Conservation (phyloP, 1,139 yeast genomes). For the Candida sanyaensis region DNA sequence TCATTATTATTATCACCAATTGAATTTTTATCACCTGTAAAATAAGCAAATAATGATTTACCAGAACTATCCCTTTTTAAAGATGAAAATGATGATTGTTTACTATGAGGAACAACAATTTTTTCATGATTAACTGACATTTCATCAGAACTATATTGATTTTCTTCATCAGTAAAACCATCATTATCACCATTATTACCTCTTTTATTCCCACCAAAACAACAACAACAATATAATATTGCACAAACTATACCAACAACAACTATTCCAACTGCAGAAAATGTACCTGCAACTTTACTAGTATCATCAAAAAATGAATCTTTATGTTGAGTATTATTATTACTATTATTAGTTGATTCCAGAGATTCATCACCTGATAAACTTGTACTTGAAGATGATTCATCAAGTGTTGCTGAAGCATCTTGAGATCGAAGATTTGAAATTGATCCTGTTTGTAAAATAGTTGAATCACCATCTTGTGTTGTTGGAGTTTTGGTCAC, state of each 20-base stretch:
- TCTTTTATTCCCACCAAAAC: constrained; percentile 15
- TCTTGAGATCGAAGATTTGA: neutral
- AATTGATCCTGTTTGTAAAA: constrained; percentile 2
- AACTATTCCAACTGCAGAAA: constrained; percentile 66
- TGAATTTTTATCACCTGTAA: constrained; percentile 23
- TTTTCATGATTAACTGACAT: constrained; percentile 25
- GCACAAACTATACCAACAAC: constrained; percentile 40
- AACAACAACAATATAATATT: constrained; percentile 41
- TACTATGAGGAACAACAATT: constrained; percentile 15
- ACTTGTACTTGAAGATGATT: constrained; percentile 12
- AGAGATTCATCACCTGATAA: constrained; percentile 2
- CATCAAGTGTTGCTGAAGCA: neutral
- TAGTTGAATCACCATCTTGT: constrained; percentile 10
- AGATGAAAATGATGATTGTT: constrained; percentile 17
- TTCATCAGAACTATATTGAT: constrained; percentile 35
- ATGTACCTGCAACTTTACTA: constrained; percentile 75
- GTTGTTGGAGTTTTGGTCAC: constrained; percentile 20
- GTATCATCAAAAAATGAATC: constrained; percentile 51
- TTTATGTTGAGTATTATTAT: constrained; percentile 5
- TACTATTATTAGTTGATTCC: constrained; percentile 10
- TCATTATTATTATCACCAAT: constrained; percentile 15
- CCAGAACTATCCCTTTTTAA: constrained; percentile 35
- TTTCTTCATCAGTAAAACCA: constrained; percentile 42
- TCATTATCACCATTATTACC: constrained; percentile 21
- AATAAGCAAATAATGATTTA: constrained; percentile 35